Conservation (phyloP, 2,329 filamentous ascomycete species). For the Diaporthe capsici region DNA sequence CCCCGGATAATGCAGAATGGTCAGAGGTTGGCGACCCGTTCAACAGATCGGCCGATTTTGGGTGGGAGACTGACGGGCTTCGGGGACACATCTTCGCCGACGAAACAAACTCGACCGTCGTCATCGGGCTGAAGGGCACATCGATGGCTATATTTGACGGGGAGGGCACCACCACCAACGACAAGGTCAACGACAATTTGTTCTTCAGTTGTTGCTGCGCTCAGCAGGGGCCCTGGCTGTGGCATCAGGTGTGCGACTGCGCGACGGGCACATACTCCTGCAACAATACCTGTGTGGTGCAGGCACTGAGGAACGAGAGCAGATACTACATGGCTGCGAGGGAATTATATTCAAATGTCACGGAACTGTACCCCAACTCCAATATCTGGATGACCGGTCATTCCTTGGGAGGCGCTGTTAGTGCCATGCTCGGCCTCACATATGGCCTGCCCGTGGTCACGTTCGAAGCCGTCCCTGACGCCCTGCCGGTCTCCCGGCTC, state of each 20-base stretch:
- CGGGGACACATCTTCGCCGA: constrained; percentile 95
- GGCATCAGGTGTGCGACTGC: constrained; percentile 94
- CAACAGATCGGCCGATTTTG: constrained; percentile 91
- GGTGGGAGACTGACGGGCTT: constrained; percentile 91
- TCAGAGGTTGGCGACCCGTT: constrained; percentile 83
- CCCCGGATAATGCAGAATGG: constrained; percentile 83
- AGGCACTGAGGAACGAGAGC: constrained; percentile 84
- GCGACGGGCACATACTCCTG: constrained; percentile 89
- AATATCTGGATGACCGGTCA: constrained; percentile 93
- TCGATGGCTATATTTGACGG: constrained; percentile 93
- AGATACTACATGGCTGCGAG: constrained; percentile 92
- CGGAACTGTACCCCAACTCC: constrained; percentile 85
- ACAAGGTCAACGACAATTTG: constrained; percentile 97
- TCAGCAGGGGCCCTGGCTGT: constrained; percentile 90
- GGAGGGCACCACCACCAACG: constrained; percentile 95
- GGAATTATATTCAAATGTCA: constrained; percentile 93
- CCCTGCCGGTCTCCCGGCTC: constrained; percentile 85
- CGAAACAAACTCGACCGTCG: constrained; percentile 85
- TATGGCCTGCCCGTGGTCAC: constrained; percentile 93
- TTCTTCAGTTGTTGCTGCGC: constrained; percentile 99
- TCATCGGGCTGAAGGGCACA: constrained; percentile 95
- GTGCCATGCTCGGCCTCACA: constrained; percentile 89
- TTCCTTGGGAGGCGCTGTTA: constrained; percentile 90
- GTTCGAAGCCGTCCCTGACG: constrained; percentile 93
- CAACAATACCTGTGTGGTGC: constrained; percentile 89